Evolutionary conservation across 257 asterid species (phyloP), one percentile per base, ranked within the genome.

Genomic region (Penstemon eatonii): DNA sequence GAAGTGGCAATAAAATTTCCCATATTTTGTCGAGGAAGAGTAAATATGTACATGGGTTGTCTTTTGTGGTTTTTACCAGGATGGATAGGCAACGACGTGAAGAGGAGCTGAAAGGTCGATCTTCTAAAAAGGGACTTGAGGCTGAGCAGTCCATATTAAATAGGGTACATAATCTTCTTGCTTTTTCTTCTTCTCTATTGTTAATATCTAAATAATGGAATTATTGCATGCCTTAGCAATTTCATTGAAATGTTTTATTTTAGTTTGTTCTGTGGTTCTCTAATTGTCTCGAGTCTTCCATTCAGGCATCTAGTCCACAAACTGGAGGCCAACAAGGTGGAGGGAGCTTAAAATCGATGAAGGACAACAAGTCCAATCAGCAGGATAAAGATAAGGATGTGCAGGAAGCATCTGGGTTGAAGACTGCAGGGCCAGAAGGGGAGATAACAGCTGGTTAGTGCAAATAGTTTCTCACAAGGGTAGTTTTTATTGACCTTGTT

Each of bases 11-110:
- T 54, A 25, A 25, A 25, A 3, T 63, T 47, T 7, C 63, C 42
- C 33, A 66, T 45, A 7, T n/a, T 8, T 61, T 10, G 54, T 49
- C 10, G 18, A 11, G 11, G 54, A 49, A 49, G 54, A 10, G 54
- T 49, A 49, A 49, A 49, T 15, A 49, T 10, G 4, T 47, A 45
- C 53, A 9, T n/a, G 9, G 13, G 53, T 44, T 44, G 11, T 62
- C 40, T 72, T 79, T 53, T 58, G 37, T 78, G 73, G 56, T 55
- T 79, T 49, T 53, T 62, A 38, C 66, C 87, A 90, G 96, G 81
- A 90, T 87, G 99, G 99, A 93, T 77, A 80, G 96, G 67, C 99
- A 88, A 76, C 83, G 99, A 41, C 96, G 99, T 54, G 99, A 90
- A 74, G 99, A 90, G 53, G 99, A 93, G 83, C 73, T 82, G 74